Percentiles rank a stretch among this genome's conserved stretches.
Conservation (phyloP, 495 filamentous ascomycete species). For the Penicillium coprophilum region DNA sequence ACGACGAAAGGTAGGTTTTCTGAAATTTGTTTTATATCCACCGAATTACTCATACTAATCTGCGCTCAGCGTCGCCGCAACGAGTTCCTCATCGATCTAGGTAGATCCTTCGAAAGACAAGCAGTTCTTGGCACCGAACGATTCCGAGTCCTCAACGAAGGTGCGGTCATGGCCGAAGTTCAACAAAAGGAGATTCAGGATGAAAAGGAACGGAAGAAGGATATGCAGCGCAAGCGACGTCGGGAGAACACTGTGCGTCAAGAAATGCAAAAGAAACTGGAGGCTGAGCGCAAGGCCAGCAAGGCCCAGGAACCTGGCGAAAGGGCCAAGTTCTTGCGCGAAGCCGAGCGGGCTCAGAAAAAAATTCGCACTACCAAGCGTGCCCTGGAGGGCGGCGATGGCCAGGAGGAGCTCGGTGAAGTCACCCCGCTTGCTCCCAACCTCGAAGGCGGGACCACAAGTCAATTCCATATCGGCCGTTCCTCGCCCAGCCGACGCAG, state of each 20-base stretch:
- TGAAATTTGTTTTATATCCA: constrained; percentile 16
- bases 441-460: constrained; percentile 84
- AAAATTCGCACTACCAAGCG: constrained; percentile 83
- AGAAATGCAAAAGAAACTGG: constrained; percentile 80
- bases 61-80: constrained; percentile 55
- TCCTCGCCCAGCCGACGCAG: constrained; percentile 65
- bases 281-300: constrained; percentile 73
- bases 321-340: constrained; percentile 69
- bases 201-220: constrained; percentile 99
- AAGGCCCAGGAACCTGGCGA: constrained; percentile 76
- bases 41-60: constrained; percentile 13
- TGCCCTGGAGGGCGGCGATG: constrained; percentile 79
- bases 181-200: constrained; percentile 85
- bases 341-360: constrained; percentile 81
- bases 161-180: constrained; percentile 77
- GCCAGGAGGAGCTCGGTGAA: constrained; percentile 75
- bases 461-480: constrained; percentile 72
- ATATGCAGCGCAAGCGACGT: constrained; percentile 97
- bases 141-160: constrained; percentile 57
- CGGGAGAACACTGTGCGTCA: constrained; percentile 90
- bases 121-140: constrained; percentile 53
- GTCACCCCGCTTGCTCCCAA: constrained; percentile 74
- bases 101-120: constrained; percentile 53
- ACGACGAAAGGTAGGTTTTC: constrained; percentile 54
- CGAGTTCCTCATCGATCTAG: constrained; percentile 47